phyloP scores from a whole-genome alignment of 192 early-diverging fungal species.

The Spizellomyces sp. region DNA sequence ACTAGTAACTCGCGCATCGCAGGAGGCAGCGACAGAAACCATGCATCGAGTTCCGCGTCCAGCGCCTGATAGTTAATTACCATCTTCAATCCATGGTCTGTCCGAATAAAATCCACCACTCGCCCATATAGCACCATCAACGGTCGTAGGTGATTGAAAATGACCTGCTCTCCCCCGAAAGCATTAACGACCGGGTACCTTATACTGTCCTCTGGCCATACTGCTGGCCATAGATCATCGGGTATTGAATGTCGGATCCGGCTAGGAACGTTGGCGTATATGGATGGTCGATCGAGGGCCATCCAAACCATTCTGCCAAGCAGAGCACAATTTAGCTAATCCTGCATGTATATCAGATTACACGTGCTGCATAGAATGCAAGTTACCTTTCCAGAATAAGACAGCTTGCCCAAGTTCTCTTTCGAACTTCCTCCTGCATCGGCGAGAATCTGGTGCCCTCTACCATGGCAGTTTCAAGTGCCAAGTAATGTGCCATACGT shows the following conservation, averaged over 20 bases:
- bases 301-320: constrained; percentile 8
- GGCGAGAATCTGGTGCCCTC: constrained; percentile 1
- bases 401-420: constrained; percentile 12
- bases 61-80: constrained; percentile 17
- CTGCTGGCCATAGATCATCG: constrained; percentile 8
- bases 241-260: constrained; percentile 16
- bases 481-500: constrained; percentile 23
- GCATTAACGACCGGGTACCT: not conserved
- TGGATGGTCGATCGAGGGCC: constrained; percentile 10
- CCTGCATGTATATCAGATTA: too few relatives aligned
- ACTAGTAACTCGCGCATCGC: constrained; percentile 10
- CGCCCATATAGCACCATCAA: constrained; percentile 18
- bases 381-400: constrained; percentile 20
- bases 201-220: constrained; percentile 10
- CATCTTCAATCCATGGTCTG: constrained; percentile 16
- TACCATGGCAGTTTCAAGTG: constrained; percentile 6
- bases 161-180: not conserved
- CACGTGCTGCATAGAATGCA: not conserved
- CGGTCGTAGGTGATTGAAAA: constrained; percentile 7
- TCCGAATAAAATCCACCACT: constrained; percentile 7
- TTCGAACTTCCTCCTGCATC: constrained; percentile 10
- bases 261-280: constrained; percentile 18
- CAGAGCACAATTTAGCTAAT: not conserved
- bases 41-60: constrained; percentile 20
- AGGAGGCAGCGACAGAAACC: constrained; percentile 22